Base-by-base conservation (phyloP, 2,329 filamentous ascomycete genomes). In the Cytospora schulzeri region DNA sequence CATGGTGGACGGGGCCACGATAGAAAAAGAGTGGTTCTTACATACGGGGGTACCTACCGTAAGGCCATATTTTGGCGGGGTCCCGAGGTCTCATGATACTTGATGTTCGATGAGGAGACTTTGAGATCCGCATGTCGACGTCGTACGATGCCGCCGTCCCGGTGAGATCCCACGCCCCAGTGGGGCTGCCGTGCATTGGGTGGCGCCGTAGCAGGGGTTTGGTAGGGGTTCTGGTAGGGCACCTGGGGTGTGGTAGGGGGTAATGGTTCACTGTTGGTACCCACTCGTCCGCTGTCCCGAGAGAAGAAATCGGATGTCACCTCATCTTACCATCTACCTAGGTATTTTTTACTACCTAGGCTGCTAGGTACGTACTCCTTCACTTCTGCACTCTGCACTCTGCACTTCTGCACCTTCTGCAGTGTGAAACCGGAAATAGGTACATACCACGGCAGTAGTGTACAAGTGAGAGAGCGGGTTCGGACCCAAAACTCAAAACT, bases 291-390 rank as follows among this genome's bases (percentile, higher is more conserved):
- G 38, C 48, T n/a, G 26, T 53, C 31, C 17, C 22, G 57, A 24
- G 31, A 24, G 26, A 38, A 14, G 22, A 33, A 29, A 38, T 62
- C 59, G 56, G 59, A 56, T 56, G 60, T 62, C 60, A 62, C 60
- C 60, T 61, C 59, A 61, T 31, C 22, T 31, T n/a, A 45, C n/a
- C 41, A 38, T 9, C n/a, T 41, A n/a, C 3, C 19, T 45, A 6
- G 14, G 8, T 11, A 33, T 11, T 11, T 33, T 8, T 33, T 11
- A 5, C 29, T n/a, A 31, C 9, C 29, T 31, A 9, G 29, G 29
- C 29, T 31, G 29, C 29, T 31, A 9, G 29, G 29, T 4, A 4
- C 5, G 29, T n/a, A n/a, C n/a, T n/a, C n/a, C n/a, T n/a, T n/a
- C n/a, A n/a, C n/a, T n/a, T n/a, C n/a, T n/a, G 29, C 29, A 33